Base-by-base conservation (phyloP, 1,284 basidiomycete genomes). In the Cutaneotrichosporon sp. region DNA sequence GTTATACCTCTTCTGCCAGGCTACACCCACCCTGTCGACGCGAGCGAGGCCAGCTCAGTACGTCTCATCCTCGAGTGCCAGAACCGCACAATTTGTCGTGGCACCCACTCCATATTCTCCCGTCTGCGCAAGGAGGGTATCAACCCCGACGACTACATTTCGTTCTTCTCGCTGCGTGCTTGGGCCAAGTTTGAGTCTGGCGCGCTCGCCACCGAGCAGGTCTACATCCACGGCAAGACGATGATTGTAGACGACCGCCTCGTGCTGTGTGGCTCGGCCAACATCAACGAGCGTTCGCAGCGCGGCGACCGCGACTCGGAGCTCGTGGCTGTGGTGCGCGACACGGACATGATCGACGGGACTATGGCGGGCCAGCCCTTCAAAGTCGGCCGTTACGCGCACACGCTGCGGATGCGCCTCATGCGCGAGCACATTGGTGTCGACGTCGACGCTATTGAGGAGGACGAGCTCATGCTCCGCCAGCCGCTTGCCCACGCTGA, bases 241-340 rank as follows among this genome's bases (percentile, higher is more conserved):
- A 93, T 94, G 78, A 86, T 98, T 50, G 91, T 97, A 10, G 96
- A 98, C 70, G 94, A 99, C 68, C 85, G 74, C 29, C 79, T 96
- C 38, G 93, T 86, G n/a, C 90, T 98, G 61, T 97, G 97, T 63
- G 94, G 94, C n/a, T 96, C 92, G 53, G 94, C 94, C 17, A 98
- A 98, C 71, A 94, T 98, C 79, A 98, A 99, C 70, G 94, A 99
- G 74, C 84, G 94, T 29, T 94, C 90, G 27, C 90, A 92, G 71
- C 81, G 90, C 20, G 94, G 94, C 33, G 94, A 98, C 72, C 85
- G 96, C 38, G 94, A 99, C 74, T 97, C 93, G 5, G 94, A 99
- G 71, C 76, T 98, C 19, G 89, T 92, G 5, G 85, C 88, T 35
- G 84, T 98, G 42, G 87, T 98, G 49, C 81, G 92, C 53, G 94